A percentile compares a stretch with the other conserved stretches of the same genome.
phyloP scores from a whole-genome alignment of 306 rosid genomes.

The Ammopiptanthus mongolicus region DNA sequence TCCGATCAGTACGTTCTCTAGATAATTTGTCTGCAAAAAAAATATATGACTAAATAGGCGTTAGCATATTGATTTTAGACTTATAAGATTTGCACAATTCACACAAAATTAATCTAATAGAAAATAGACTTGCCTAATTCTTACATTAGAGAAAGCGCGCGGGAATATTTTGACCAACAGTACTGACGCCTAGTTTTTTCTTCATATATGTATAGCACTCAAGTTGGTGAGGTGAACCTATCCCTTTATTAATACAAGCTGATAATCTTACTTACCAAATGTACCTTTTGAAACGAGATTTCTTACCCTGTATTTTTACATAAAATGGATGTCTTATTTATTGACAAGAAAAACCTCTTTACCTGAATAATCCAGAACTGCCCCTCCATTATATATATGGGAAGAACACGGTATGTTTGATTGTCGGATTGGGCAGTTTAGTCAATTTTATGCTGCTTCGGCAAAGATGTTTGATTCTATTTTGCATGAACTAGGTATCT shows the following conservation, averaged over 20 bases:
- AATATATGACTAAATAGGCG: background rate
- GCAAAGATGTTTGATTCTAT: background rate
- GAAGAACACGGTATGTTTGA: background rate
- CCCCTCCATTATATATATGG: background rate
- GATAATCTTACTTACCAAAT: background rate
- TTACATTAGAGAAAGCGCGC: background rate
- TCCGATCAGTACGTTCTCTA: background rate
- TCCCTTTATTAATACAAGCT: background rate
- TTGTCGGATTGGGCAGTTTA: background rate
- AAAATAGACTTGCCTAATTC: background rate
- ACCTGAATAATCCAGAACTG: background rate
- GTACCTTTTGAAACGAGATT: background rate
- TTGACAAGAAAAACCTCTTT: background rate
- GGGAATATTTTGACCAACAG: background rate
- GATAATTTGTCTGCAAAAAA: background rate
- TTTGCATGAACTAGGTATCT: background rate
- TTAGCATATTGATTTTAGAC: background rate
- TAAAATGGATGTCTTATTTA: background rate
- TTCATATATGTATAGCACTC: background rate
- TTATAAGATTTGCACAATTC: background rate
- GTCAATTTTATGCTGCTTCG: background rate
- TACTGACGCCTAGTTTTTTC: background rate
- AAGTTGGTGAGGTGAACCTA: background rate
- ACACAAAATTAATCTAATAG: background rate
- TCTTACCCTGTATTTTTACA: background rate